Base-by-base conservation (phyloP, 2,329 filamentous ascomycete species). In the Cylindrodendrum hubeiense region DNA sequence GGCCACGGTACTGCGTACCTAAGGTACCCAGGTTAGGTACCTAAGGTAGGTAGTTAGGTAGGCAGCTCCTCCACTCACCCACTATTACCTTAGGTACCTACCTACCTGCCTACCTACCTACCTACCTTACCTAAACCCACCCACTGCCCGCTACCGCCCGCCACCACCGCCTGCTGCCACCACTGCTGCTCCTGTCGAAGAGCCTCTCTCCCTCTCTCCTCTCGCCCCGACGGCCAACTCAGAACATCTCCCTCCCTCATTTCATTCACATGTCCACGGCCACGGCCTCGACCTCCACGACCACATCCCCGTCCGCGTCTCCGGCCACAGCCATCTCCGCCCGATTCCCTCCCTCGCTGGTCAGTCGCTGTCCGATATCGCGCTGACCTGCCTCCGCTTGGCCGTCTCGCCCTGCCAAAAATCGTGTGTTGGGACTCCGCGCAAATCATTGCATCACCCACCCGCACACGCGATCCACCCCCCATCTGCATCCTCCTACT, bases 381-480 rank as follows among this genome's bases (percentile, higher is more conserved):
- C 55, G 59, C 61, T 56, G 58, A 55, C 62, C 63, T 63, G 49
- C 69, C 71, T 71, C 66, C 34, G 39, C 52, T 63, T 61, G 61
- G 33, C 55, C 67, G 67, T 50, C 65, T 62, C 62, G 66, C 65
- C 47, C 54, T 64, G 61, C 63, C 68, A 72, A 75, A 74, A 74
- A 71, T 69, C 75, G 70, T 73, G 70, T 73, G 73, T 75, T 71
- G 67, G 69, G 64, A 68, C 71, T 74, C 73, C 66, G 73, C 73
- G 73, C 73, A 75, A 75, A 75, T 75, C 73, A 75, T 75, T 75
- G 74, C 74, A 75, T 75, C 73, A 75, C 74, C 69, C 71, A 66
- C 67, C 62, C 63, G 52, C 66, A 62, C 73, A 75, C 73, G 73
- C 73, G 73, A 75, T 75, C 73, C 73, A 72, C 73, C 67, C 69